Evolutionary conservation across 345 rosid species (phyloP), one percentile per base, ranked within the genome.

Genomic region (Physaria fendleri): DNA sequence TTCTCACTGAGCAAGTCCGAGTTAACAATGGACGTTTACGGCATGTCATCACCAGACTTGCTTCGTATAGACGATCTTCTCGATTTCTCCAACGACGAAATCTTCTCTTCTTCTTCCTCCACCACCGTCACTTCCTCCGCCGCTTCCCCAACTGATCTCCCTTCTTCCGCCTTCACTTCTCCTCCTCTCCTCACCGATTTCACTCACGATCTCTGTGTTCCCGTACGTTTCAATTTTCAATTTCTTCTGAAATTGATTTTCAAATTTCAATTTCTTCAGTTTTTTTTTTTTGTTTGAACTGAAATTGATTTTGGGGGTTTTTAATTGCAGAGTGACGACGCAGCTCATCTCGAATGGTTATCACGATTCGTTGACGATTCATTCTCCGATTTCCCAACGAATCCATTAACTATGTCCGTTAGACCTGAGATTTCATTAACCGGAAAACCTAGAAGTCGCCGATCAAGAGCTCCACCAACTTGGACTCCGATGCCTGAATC

Each of bases 271-370:
- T 12, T 35, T 16, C 17, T 0, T 20, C 37, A 11, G n/a, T 56
- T 66, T 4, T 38, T 1, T 7, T 9, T 49, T 17, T 24, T 2
- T 4, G 41, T 48, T 49, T 17, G 18, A 17, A 38, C 54, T 33
- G 22, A 2, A 3, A 32, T 1, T 17, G 12, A 4, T 7, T 33
- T 10, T 59, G 9, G 5, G 51, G 10, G 5, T 38, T 8, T 45
- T 59, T 9, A 8, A 32, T 37, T 51, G 72, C 56, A 89, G 97
- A 76, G 76, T 59, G 91, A 89, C 63, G 94, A 89, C 45, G 87
- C 80, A 59, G 97, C 97, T 5, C 91, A 89, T 76, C 71, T 89
- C 51, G 97, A 89, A 56, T 85, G 95, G 97, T 53, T 89, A 39
- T 85, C 95, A 8, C 79, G 61, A 29, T 79, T 89, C 66, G 91